phyloP scores from a whole-genome alignment of 2,329 filamentous ascomycete species.

The Arachnopeziza araneosa region DNA sequence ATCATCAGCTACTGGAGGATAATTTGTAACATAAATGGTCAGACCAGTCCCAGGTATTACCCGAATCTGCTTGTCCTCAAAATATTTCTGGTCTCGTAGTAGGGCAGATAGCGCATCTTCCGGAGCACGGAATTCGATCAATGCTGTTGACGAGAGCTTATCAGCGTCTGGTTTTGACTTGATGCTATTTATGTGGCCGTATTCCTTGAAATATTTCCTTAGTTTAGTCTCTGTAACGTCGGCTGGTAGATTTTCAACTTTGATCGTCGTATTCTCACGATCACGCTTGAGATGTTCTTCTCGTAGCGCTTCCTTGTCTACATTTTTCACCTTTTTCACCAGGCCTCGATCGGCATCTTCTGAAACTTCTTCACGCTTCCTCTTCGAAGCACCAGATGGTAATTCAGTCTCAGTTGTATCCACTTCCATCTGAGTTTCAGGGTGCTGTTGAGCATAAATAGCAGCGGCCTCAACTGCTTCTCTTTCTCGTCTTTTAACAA shows the following conservation, averaged over 20 bases:
- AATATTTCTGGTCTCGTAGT: slow-evolving; percentile 73
- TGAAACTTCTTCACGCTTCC: slow-evolving; percentile 63
- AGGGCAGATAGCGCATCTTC: slow-evolving; percentile 80
- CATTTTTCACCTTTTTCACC: slow-evolving; percentile 60
- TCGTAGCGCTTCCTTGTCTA: slow-evolving; percentile 32
- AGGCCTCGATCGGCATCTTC: slow-evolving; percentile 45
- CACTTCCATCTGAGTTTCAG: slow-evolving; percentile 25
- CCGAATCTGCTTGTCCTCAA: slow-evolving; percentile 66
- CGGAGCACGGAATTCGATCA: slow-evolving; percentile 77
- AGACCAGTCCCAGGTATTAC: slow-evolving; percentile 71
- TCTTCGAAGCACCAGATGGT: slow-evolving; percentile 45
- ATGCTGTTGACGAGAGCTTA: slow-evolving; percentile 58
- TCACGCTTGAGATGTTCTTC: slow-evolving; percentile 62
- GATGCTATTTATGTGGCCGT: slow-evolving; percentile 76
- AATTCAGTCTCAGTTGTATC: slow-evolving; percentile 22
- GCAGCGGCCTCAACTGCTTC: slow-evolving; percentile 58
- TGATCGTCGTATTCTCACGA: slow-evolving; percentile 81
- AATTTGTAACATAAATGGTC: slow-evolving; percentile 89
- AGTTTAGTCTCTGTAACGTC: slow-evolving; percentile 67
- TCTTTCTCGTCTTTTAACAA: slow-evolving; percentile 58
- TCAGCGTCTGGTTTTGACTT: slow-evolving; percentile 59
- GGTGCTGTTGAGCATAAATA: slow-evolving; percentile 38
- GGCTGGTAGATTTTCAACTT: slow-evolving; percentile 70
- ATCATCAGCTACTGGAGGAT: slow-evolving; percentile 71
- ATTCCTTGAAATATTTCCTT: slow-evolving; percentile 86